Evolutionary conservation across 2,329 filamentous ascomycete genomes (phyloP).

Genomic region (Penicillium sp.): DNA sequence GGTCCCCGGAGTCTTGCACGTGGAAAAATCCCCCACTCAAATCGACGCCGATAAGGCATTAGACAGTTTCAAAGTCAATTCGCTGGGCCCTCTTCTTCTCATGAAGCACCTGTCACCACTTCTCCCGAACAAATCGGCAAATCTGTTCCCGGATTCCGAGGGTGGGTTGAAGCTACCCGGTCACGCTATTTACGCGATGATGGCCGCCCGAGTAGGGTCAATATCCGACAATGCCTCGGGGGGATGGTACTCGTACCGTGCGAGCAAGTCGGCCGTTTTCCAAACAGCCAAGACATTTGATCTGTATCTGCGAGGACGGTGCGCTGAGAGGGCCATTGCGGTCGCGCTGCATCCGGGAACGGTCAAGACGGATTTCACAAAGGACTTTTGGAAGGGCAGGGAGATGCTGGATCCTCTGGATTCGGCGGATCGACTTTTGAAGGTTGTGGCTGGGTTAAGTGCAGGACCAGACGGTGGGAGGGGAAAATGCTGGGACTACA

Average conservation of each 20-base stretch:
- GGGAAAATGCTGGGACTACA: constrained; percentile 65
- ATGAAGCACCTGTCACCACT: constrained; percentile 69
- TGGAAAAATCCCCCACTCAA: constrained; percentile 65
- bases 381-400: constrained; percentile 64
- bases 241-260: constrained; percentile 77
- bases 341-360: constrained; percentile 74
- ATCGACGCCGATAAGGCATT: constrained; percentile 57
- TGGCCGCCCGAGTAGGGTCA: constrained; percentile 72
- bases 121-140: constrained; percentile 55
- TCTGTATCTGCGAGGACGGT: constrained; percentile 53
- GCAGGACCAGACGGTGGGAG: constrained; percentile 42
- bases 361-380: constrained; percentile 67
- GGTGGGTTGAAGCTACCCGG: constrained; percentile 39
- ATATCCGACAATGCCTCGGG: constrained; percentile 66
- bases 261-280: constrained; percentile 68
- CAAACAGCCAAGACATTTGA: constrained; percentile 67
- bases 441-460: constrained; percentile 48
- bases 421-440: constrained; percentile 59
- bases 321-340: constrained; percentile 58
- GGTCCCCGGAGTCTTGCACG: constrained; percentile 64
- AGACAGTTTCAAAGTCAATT: constrained; percentile 67
- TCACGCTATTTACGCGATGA: constrained; percentile 62
- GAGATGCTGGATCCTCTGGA: constrained; percentile 63
- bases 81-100: constrained; percentile 66
- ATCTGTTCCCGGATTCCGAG: constrained; percentile 24